Conservation (phyloP, 139 green algal species). For the Bryopsis sp. region DNA sequence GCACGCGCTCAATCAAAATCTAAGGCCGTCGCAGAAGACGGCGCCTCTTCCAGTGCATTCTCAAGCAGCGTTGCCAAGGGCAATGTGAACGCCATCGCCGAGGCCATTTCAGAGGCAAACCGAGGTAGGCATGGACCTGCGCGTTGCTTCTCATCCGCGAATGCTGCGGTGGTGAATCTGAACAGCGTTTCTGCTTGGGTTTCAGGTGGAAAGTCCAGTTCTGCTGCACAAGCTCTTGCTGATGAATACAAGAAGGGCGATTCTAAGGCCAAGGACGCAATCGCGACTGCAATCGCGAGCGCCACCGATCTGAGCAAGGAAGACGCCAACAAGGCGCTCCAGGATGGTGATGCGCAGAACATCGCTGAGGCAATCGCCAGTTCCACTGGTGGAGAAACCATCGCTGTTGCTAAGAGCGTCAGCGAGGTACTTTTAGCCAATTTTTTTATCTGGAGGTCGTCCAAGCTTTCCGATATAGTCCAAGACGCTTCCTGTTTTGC, state of each 20-base stretch:
- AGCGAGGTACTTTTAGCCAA: conserved; percentile 5
- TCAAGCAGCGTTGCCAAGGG: not conserved
- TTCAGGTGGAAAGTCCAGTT: too few species aligned
- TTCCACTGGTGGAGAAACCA: not conserved
- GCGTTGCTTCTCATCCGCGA: too few species aligned
- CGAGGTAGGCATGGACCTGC: not conserved
- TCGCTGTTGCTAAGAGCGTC: not conserved
- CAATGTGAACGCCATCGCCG: conserved; percentile 5
- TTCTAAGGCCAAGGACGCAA: conserved; percentile 5
- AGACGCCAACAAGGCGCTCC: not conserved
- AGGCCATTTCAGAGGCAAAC: not conserved
- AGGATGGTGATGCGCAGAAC: not conserved
- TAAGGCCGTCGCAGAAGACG: too few species aligned
- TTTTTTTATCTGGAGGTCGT: not conserved
- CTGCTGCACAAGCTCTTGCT: not conserved
- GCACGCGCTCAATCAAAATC: too few species aligned
- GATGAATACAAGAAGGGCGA: not conserved
- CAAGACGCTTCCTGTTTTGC: not conserved
- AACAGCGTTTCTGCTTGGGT: too few species aligned
- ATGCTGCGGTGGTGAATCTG: too few species aligned
- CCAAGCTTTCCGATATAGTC: not conserved
- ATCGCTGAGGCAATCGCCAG: not conserved
- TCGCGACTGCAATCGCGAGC: not conserved
- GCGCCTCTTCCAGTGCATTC: not conserved
- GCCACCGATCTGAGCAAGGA: not conserved